Evolutionary conservation across 2,329 filamentous ascomycete genomes (phyloP).

Genomic region (Bertia moriformis): DNA sequence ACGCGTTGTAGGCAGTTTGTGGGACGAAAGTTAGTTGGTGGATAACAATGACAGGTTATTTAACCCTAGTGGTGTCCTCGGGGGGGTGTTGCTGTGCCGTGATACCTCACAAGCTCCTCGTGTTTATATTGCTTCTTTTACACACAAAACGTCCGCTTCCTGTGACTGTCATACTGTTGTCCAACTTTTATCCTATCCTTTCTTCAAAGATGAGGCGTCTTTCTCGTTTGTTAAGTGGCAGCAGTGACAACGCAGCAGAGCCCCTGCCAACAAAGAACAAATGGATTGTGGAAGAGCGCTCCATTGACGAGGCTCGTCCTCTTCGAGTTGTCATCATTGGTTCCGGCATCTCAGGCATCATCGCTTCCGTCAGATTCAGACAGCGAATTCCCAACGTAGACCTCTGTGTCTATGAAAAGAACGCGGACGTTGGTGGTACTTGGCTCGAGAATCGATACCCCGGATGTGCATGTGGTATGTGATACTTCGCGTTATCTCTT

Average conservation of each 20-base stretch:
- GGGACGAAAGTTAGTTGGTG: too few species aligned
- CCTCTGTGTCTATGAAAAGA: slow-evolving; percentile 7
- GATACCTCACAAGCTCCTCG: too few species aligned
- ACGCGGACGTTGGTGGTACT: slow-evolving; percentile 4
- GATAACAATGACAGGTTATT: too few species aligned
- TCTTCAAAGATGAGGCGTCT: neutral
- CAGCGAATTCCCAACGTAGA: slow-evolving; percentile 16
- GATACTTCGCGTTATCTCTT: too few species aligned
- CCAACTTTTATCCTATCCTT: too few species aligned
- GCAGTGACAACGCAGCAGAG: neutral
- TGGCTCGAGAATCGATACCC: slow-evolving; percentile 2
- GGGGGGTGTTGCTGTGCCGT: too few species aligned
- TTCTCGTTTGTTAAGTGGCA: neutral
- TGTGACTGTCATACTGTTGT: too few species aligned
- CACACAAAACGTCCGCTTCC: too few species aligned
- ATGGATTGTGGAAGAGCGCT: neutral
- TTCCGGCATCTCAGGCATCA: slow-evolving; percentile 20
- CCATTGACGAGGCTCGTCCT: slow-evolving; percentile 14
- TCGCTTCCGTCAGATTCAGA: slow-evolving; percentile 18
- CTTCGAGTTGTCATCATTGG: slow-evolving; percentile 19
- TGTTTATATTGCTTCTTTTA: too few species aligned
- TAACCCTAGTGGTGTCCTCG: too few species aligned
- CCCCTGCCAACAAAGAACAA: neutral
- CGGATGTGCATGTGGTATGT: slow-evolving; percentile 1
- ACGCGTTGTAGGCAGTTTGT: too few species aligned